phyloP scores from a whole-genome alignment of 2,329 filamentous ascomycete species.

The Venturia oleaginea region DNA sequence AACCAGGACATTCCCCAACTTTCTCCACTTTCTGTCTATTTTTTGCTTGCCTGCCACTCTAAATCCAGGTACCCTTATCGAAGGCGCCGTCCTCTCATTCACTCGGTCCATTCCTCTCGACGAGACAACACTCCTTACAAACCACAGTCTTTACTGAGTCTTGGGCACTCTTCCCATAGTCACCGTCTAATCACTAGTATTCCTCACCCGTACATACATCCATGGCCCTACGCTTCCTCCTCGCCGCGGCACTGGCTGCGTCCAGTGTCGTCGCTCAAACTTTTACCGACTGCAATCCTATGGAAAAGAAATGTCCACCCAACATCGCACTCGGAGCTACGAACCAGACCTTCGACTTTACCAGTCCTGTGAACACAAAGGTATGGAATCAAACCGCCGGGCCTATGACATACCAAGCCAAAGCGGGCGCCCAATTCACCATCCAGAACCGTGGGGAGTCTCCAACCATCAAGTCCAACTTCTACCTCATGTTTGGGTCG shows the following conservation, averaged over 20 bases:
- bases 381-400: slow-evolving; percentile 64
- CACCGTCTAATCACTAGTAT: neutral
- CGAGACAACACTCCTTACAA: neutral
- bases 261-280: slow-evolving; percentile 46
- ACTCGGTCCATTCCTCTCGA: neutral
- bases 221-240: neutral
- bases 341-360: slow-evolving; percentile 41
- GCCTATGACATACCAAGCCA: slow-evolving; percentile 50
- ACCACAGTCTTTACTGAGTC: neutral
- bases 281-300: slow-evolving; percentile 67
- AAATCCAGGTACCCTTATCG: neutral
- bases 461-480: slow-evolving; percentile 33
- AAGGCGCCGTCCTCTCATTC: neutral
- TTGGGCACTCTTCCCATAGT: neutral
- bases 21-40: neutral
- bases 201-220: neutral
- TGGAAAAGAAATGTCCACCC: slow-evolving; percentile 55
- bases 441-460: slow-evolving; percentile 60
- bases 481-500: slow-evolving; percentile 19
- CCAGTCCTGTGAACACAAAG: slow-evolving; percentile 40
- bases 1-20: neutral
- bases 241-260: neutral
- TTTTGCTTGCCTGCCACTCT: neutral
- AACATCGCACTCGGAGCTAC: slow-evolving; percentile 60
- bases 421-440: slow-evolving; percentile 55